Percentiles rank a stretch among this genome's conserved stretches.
phyloP scores from a whole-genome alignment of 305 asterid genomes.

The Solanum hybrid region DNA sequence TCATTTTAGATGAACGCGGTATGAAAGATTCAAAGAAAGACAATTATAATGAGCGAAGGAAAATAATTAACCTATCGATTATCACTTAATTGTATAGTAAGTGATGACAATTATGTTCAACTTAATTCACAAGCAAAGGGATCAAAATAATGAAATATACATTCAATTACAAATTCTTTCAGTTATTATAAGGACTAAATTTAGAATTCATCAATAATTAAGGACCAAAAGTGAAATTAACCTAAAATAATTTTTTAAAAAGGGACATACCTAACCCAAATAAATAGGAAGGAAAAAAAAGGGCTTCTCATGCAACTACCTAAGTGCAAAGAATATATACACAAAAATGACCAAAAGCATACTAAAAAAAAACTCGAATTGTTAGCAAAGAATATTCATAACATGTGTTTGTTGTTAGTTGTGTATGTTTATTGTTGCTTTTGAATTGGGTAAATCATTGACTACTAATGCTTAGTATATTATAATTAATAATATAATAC shows the following conservation, averaged over 20 bases:
- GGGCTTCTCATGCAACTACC: slow-evolving; percentile 2
- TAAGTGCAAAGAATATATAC: slow-evolving; percentile 5
- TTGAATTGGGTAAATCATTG: slow-evolving; percentile 11
- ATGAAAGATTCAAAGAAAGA: background rate
- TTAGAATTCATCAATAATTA: background rate
- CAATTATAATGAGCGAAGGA: too few relatives aligned
- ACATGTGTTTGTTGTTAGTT: slow-evolving; percentile 12
- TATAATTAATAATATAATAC: background rate
- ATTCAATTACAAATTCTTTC: background rate
- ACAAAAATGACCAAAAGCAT: background rate
- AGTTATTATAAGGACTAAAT: background rate
- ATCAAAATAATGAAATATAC: background rate
- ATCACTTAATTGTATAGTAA: background rate
- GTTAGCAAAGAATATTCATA: background rate
- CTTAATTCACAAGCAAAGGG: background rate
- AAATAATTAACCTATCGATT: background rate
- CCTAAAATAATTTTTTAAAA: background rate
- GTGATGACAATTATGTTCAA: background rate
- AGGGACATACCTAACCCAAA: background rate
- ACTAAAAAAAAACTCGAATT: background rate
- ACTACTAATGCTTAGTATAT: background rate
- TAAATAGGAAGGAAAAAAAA: background rate
- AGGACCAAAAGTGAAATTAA: background rate
- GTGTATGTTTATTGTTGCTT: background rate
- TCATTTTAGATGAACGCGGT: background rate